A percentile compares a stretch with the other conserved stretches of the same genome.
These are phyloP conservation scores for Aspergillus pseudoterreus DNA, from an alignment of 2,329 filamentous ascomycete species.

Conservation along the genomic window DNA sequence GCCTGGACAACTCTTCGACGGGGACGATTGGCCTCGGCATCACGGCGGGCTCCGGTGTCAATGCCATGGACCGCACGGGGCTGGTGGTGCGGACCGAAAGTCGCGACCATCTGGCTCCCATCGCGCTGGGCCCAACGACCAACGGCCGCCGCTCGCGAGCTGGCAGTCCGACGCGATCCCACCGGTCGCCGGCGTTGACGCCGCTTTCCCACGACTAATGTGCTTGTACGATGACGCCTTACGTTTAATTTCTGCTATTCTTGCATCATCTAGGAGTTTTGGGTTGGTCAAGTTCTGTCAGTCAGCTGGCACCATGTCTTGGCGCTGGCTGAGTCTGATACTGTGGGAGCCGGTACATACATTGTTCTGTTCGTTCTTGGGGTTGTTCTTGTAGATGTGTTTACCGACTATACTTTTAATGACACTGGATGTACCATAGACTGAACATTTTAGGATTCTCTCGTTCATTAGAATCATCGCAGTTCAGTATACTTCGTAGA, in stretches of 20 bases:
- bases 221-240: slow-evolving; percentile 14
- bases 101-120: slow-evolving; percentile 66
- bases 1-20: slow-evolving; percentile 38
- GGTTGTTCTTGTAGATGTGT: slow-evolving; percentile 1
- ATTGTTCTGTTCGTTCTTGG: slow-evolving; percentile 7
- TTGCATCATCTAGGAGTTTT: slow-evolving; percentile 1
- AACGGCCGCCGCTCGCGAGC: slow-evolving; percentile 42
- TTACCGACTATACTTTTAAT: slow-evolving; percentile 12
- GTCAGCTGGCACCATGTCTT: not conserved
- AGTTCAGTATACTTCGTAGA: not conserved
- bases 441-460: not conserved
- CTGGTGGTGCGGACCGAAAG: slow-evolving; percentile 81
- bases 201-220: slow-evolving; percentile 33
- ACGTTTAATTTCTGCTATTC: slow-evolving; percentile 14
- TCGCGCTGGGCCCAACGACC: slow-evolving; percentile 49
- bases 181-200: slow-evolving; percentile 34
- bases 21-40: slow-evolving; percentile 36
- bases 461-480: too few species aligned
- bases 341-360: slow-evolving; percentile 1
- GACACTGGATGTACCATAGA: slow-evolving; percentile 15
- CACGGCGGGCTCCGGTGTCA: slow-evolving; percentile 25
- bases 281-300: not conserved
- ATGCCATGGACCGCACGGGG: slow-evolving; percentile 61
- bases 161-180: slow-evolving; percentile 47
- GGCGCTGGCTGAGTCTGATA: not conserved